Conservation (phyloP, 2,329 filamentous ascomycete species). For the Atkinsonella hypoxylon region DNA sequence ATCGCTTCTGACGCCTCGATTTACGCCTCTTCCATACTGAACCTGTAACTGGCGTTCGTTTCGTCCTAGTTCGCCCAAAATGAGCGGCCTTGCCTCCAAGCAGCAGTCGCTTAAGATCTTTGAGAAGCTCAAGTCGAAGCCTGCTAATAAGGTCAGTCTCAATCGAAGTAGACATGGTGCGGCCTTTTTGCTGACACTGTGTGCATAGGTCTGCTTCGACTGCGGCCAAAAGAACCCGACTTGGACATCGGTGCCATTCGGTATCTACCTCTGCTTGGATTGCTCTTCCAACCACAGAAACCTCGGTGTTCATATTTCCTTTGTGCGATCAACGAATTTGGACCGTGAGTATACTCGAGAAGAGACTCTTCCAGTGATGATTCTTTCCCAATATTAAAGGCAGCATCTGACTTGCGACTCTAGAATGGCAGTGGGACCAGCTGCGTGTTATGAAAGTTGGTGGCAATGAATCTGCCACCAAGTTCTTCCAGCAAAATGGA, state of each 20-base stretch:
- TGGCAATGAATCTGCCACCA: slow-evolving; percentile 94
- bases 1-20: background rate
- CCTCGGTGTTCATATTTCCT: slow-evolving; percentile 96
- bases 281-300: slow-evolving; percentile 96
- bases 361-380: slow-evolving; percentile 6
- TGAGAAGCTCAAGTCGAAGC: slow-evolving; percentile 89
- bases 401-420: slow-evolving; percentile 5
- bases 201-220: slow-evolving; percentile 81
- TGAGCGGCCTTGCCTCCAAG: slow-evolving; percentile 69
- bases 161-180: background rate
- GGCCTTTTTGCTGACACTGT: background rate
- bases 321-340: slow-evolving; percentile 95
- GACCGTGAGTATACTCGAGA: slow-evolving; percentile 58
- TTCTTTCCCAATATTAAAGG: background rate
- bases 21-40: background rate
- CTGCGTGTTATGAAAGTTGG: slow-evolving; percentile 96
- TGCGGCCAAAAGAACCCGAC: slow-evolving; percentile 96
- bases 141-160: slow-evolving; percentile 73
- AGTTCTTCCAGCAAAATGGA: slow-evolving; percentile 95
- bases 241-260: slow-evolving; percentile 94
- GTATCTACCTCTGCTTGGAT: slow-evolving; percentile 95
- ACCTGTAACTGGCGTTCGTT: background rate
- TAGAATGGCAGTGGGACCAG: slow-evolving; percentile 98
- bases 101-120: slow-evolving; percentile 95
- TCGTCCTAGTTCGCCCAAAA: slow-evolving; percentile 25